Conservation (phyloP, 805 yeast genomes). For the Lipomyces starkeyi region DNA sequence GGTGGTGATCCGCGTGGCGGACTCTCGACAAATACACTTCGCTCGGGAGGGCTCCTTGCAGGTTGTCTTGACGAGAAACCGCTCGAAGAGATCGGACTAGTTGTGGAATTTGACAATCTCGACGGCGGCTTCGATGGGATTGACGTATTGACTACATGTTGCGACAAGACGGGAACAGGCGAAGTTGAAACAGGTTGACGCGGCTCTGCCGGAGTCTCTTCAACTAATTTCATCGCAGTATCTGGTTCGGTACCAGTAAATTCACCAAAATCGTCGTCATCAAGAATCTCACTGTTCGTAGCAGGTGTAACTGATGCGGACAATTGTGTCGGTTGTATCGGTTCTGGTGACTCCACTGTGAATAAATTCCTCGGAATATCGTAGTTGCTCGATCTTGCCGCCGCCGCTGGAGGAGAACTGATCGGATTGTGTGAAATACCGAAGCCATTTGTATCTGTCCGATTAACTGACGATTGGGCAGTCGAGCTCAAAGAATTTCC, state of each 20-base stretch:
- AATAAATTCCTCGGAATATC: conserved; percentile 12
- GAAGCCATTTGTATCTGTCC: not conserved
- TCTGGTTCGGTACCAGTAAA: conserved; percentile 12
- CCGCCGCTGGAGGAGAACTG: not conserved
- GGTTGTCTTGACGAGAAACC: not conserved
- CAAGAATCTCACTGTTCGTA: not conserved
- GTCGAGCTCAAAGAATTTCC: not conserved
- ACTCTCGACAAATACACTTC: not conserved
- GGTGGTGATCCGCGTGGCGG: not conserved
- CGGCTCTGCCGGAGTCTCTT: not conserved
- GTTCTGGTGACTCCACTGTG: conserved; percentile 1
- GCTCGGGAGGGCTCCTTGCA: not conserved
- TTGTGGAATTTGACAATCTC: not conserved
- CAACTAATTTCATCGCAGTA: not conserved
- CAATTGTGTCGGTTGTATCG: not conserved
- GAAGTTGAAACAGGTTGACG: conserved; percentile 1
- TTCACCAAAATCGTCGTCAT: conserved; percentile 31
- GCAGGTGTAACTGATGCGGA: not conserved
- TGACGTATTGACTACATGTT: not conserved
- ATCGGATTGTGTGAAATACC: not conserved
- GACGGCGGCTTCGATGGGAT: not conserved
- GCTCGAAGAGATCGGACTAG: not conserved
- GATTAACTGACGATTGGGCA: not conserved
- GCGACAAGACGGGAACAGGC: not conserved
- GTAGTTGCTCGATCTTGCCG: conserved; percentile 3